Percentiles rank a stretch among this genome's conserved stretches.
Conservation (phyloP, 495 filamentous ascomycete species). For the Daldinia decipiens region DNA sequence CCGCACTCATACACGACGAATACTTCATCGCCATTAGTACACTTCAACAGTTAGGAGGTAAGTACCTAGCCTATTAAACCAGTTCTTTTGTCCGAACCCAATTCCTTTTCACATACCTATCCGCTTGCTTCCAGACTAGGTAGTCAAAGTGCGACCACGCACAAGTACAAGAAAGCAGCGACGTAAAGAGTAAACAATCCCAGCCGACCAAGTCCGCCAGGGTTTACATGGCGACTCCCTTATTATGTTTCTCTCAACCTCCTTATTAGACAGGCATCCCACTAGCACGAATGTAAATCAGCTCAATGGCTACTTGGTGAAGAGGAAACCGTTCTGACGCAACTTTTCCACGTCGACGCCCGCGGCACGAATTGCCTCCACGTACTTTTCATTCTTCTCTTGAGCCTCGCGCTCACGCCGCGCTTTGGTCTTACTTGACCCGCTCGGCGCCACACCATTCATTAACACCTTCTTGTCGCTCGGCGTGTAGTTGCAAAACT, state of each 20-base stretch:
- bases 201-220: neutral
- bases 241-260: neutral
- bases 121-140: neutral
- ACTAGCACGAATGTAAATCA: neutral
- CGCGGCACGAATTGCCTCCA: slow-evolving; percentile 76
- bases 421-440: slow-evolving; percentile 92
- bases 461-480: slow-evolving; percentile 82
- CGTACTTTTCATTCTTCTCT: slow-evolving; percentile 79
- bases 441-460: slow-evolving; percentile 89
- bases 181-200: slow-evolving; percentile 8
- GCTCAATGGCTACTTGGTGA: neutral
- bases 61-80: neutral
- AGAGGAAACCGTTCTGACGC: slow-evolving; percentile 49
- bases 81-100: neutral
- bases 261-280: slow-evolving; percentile 1
- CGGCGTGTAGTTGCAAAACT: slow-evolving; percentile 94
- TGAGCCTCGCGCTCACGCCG: slow-evolving; percentile 82
- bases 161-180: neutral
- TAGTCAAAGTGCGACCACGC: neutral
- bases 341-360: slow-evolving; percentile 76
- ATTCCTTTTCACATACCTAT: neutral
- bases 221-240: neutral
- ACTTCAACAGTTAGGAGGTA: neutral
- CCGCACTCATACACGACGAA: neutral
- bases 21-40: slow-evolving; percentile 5